A percentile compares a stretch with the other conserved stretches of the same genome.
Evolutionary conservation across 768 basidiomycete species (phyloP).

Genomic region (Suillus subalutaceus): DNA sequence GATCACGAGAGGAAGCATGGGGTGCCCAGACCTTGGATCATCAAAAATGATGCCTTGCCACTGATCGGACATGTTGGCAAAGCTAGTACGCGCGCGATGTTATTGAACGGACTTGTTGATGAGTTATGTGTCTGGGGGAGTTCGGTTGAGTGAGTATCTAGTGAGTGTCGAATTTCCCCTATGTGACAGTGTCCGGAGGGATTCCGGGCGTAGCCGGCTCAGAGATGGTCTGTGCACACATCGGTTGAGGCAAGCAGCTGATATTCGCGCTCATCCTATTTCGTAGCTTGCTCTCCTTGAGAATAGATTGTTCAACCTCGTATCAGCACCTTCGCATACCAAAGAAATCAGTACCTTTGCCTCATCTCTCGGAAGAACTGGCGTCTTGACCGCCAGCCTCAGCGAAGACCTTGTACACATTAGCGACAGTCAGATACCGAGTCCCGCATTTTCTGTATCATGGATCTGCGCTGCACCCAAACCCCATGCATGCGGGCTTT

Average conservation of each 20-base stretch:
- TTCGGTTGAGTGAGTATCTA: neutral
- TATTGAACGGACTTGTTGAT: neutral
- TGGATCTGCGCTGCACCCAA: neutral
- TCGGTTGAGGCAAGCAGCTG: neutral
- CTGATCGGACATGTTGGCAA: constrained; percentile 16
- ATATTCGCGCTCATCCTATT: neutral
- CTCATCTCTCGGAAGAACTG: neutral
- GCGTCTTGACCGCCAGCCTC: neutral
- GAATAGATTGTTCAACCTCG: no score
- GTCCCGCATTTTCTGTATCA: neutral
- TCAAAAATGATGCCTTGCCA: constrained; percentile 19
- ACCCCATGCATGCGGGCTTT: neutral
- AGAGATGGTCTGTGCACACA: neutral
- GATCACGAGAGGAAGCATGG: neutral
- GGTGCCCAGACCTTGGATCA: constrained; percentile 16
- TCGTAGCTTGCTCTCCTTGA: neutral
- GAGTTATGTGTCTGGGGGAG: neutral
- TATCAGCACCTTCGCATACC: no score
- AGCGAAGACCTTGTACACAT: neutral
- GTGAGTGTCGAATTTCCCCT: neutral
- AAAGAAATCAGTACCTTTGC: neutral
- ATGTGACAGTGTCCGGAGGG: neutral
- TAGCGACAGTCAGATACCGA: neutral
- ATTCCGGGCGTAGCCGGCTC: neutral
- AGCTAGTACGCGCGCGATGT: neutral